phyloP scores from a whole-genome alignment of 2,329 filamentous ascomycete genomes.

The Neofusicoccum laricinum region DNA sequence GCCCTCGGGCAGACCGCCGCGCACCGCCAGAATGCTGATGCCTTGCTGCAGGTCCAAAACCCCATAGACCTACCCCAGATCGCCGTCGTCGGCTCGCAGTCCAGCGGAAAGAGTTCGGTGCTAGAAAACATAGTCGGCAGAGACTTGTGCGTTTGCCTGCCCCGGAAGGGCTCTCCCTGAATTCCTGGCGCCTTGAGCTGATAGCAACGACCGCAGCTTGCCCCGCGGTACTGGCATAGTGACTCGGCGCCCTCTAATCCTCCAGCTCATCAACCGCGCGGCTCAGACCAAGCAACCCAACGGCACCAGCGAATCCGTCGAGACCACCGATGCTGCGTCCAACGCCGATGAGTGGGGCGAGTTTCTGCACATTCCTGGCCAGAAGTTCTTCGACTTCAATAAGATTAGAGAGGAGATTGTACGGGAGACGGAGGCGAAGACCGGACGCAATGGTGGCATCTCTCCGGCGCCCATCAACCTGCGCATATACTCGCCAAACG shows the following conservation, averaged over 20 bases:
- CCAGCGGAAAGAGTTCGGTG: constrained; percentile 98
- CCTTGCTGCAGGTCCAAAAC: constrained; percentile 73
- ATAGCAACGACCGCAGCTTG: constrained; percentile 56
- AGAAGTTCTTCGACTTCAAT: constrained; percentile 97
- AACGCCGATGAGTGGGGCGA: constrained; percentile 98
- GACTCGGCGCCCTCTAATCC: constrained; percentile 88
- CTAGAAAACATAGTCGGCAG: constrained; percentile 97
- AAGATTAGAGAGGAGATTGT: constrained; percentile 98
- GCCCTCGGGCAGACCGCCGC: constrained; percentile 15
- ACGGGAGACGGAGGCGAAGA: constrained; percentile 93
- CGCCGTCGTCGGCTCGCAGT: constrained; percentile 96
- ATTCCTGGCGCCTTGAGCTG: constrained; percentile 11
- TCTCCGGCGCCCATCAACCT: constrained; percentile 96
- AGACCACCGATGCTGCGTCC: constrained; percentile 76
- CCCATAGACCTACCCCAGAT: constrained; percentile 99
- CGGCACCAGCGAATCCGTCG: constrained; percentile 65
- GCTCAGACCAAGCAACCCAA: constrained; percentile 63
- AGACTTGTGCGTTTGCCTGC: constrained; percentile 75
- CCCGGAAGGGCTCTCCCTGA: constrained; percentile 8
- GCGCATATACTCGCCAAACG: constrained; percentile 96
- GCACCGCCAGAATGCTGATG: constrained; percentile 28
- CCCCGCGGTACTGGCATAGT: constrained; percentile 97
- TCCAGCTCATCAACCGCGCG: constrained; percentile 94
- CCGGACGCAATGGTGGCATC: constrained; percentile 93
- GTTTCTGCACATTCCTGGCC: constrained; percentile 94